Evolutionary conservation across 768 basidiomycete genomes (phyloP).

Genomic region (Lentinula lateritia): DNA sequence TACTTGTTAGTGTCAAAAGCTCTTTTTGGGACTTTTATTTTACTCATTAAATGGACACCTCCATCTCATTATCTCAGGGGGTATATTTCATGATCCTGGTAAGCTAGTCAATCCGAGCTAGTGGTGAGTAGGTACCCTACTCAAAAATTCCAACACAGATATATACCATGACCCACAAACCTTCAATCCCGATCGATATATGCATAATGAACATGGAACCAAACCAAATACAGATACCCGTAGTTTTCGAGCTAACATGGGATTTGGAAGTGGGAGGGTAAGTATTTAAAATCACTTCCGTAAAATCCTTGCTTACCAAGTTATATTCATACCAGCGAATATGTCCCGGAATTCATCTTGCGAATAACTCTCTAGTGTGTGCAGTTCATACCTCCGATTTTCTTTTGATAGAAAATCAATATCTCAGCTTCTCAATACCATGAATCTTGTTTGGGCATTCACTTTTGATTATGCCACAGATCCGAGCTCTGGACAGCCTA

Average conservation of each 20-base stretch:
- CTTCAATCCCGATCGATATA: constrained; percentile 14
- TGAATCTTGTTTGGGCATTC: constrained; percentile 26
- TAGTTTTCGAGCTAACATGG: constrained; percentile 9
- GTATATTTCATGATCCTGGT: constrained; percentile 14
- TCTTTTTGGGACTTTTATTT: background rate
- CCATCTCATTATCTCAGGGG: constrained; percentile 4
- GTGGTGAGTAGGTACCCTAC: background rate
- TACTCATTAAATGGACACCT: background rate
- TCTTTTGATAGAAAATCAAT: too few species aligned
- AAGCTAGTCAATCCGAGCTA: background rate
- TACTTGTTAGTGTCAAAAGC: constrained; percentile 8
- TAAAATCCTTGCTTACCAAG: too few species aligned
- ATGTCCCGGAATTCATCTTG: constrained; percentile 15
- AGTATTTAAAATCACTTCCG: background rate
- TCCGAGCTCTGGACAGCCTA: background rate
- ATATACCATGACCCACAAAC: constrained; percentile 13
- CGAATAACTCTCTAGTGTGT: constrained; percentile 13
- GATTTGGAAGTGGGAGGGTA: constrained; percentile 16
- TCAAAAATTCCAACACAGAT: background rate
- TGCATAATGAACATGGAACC: constrained; percentile 10
- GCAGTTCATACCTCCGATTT: background rate
- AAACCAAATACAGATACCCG: constrained; percentile 9
- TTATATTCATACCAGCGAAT: constrained; percentile 9
- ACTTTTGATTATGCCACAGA: constrained; percentile 13
- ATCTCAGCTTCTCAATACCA: constrained; percentile 19